Evolutionary conservation across 1,139 yeast genomes (phyloP).

Genomic region (Yamadazyma dushanensis): DNA sequence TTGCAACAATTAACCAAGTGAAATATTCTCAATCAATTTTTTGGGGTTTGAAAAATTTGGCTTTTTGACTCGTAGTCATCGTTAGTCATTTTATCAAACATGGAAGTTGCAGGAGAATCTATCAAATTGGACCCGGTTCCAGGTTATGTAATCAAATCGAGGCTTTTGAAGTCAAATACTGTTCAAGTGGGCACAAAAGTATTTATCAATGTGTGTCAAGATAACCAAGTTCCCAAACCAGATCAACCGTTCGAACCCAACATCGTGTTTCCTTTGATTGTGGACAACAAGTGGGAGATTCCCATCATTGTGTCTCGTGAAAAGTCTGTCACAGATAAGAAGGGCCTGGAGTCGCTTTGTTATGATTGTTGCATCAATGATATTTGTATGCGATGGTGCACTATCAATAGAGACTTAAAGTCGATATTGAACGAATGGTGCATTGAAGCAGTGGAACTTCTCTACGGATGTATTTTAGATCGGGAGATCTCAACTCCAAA

Average conservation of each 20-base stretch:
- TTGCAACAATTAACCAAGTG: neutral
- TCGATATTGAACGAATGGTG: constrained; percentile 60
- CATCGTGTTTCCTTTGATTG: constrained; percentile 61
- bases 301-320: constrained; percentile 70
- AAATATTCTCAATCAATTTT: neutral
- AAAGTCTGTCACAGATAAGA: constrained; percentile 62
- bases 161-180: constrained; percentile 32
- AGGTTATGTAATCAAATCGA: constrained; percentile 66
- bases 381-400: constrained; percentile 61
- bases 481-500: constrained; percentile 56
- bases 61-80: constrained; percentile 5
- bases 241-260: constrained; percentile 52
- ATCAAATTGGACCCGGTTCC: constrained; percentile 46
- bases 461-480: constrained; percentile 38
- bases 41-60: neutral
- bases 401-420: constrained; percentile 50
- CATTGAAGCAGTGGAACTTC: constrained; percentile 64
- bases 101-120: constrained; percentile 22
- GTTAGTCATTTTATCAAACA: constrained; percentile 6
- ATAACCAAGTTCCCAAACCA: constrained; percentile 58
- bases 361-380: constrained; percentile 76
- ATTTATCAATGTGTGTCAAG: constrained; percentile 77
- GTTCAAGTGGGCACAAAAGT: constrained; percentile 53
- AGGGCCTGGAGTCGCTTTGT: constrained; percentile 63
- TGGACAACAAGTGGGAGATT: constrained; percentile 79